These are phyloP conservation scores for Babesia gibsoni DNA, from an alignment of 169 alveolate genomes.

Conservation along the genomic window DNA sequence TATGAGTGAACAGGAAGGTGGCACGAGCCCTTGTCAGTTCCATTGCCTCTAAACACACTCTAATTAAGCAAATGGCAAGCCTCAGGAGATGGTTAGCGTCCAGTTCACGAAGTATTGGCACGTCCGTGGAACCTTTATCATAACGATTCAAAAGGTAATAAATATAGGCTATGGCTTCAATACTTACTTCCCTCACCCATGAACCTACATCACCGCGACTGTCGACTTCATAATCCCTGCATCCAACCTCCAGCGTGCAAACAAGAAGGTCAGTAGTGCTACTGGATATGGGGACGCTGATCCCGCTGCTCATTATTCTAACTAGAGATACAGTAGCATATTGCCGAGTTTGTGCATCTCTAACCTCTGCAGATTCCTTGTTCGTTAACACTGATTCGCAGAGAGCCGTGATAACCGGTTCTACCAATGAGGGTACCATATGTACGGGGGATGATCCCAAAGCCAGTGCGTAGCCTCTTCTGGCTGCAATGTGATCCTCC, in stretches of 20 bases:
- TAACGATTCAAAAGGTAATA: not conserved
- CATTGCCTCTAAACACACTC: conserved; percentile 38
- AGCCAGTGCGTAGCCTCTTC: conserved; percentile 52
- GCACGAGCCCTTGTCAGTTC: conserved; percentile 51
- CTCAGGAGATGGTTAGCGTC: not conserved
- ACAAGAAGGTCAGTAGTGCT: not conserved
- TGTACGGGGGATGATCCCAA: conserved; percentile 6
- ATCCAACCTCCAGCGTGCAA: conserved; percentile 10
- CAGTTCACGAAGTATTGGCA: not conserved
- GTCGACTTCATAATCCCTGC: conserved; percentile 53
- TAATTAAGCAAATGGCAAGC: conserved; percentile 14
- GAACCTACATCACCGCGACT: conserved; percentile 63
- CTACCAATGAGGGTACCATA: not conserved
- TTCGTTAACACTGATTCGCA: conserved; percentile 32
- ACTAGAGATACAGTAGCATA: conserved; percentile 18
- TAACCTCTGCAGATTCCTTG: not conserved
- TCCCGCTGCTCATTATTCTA: not conserved
- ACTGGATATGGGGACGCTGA: not conserved
- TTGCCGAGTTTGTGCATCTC: conserved; percentile 56
- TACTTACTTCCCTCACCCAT: conserved; percentile 56
- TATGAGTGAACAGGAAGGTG: conserved; percentile 37
- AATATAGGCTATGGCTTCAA: conserved; percentile 39
- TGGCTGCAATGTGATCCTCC: conserved; percentile 37
- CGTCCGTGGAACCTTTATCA: not conserved
- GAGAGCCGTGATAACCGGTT: conserved; percentile 6